Evolutionary conservation across 2,329 filamentous ascomycete species (phyloP), one percentile per base, ranked within the genome.

Genomic region (Alternaria panax): DNA sequence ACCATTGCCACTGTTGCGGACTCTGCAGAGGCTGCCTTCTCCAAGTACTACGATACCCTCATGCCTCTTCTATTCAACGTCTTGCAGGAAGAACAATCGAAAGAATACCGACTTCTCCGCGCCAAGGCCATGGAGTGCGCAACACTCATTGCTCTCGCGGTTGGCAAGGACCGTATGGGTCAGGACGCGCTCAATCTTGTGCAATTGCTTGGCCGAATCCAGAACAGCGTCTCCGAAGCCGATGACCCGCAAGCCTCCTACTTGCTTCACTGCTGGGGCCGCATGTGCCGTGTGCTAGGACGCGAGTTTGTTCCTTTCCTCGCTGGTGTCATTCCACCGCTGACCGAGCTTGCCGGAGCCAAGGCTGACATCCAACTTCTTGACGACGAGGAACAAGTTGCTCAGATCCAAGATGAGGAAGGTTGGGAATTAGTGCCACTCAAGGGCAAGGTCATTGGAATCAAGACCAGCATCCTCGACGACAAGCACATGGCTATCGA

Each of bases 401-500:
- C 96, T 70, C 89, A 93, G 74, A 89, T 97, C 62, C 92, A 97
- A 78, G 91, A 95, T 72, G 94, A 98, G 72, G 94, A 97, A 57
- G 94, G 94, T 42, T 99, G 95, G 95, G 95, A 99, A 79, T 85
- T 99, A 67, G 93, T 99, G 16, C 95, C 95, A 8, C 86, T 99
- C 56, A 97, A 97, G 81, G 95, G 95, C 67, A 98, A 98, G 83
- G 92, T 97, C 79, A 97, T 99, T 73, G 95, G 95, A 65, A 99
- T 99, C 81, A 93, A 93, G 82, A 99, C 95, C 7, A 97, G 92
- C 77, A 92, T 91, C 9, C 89, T 99, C 78, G 95, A 99, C 72
- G 95, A 99, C 81, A 99, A 99, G 84, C 93, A 98, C 79, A 97
- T 97, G 87, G 95, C 95, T n/a, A 98, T 99, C 66, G 95, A 99